A percentile compares a stretch with the other conserved stretches of the same genome.
These are phyloP conservation scores for Luffa aegyptiaca DNA, from an alignment of 306 rosid species.

Conservation along the genomic window DNA sequence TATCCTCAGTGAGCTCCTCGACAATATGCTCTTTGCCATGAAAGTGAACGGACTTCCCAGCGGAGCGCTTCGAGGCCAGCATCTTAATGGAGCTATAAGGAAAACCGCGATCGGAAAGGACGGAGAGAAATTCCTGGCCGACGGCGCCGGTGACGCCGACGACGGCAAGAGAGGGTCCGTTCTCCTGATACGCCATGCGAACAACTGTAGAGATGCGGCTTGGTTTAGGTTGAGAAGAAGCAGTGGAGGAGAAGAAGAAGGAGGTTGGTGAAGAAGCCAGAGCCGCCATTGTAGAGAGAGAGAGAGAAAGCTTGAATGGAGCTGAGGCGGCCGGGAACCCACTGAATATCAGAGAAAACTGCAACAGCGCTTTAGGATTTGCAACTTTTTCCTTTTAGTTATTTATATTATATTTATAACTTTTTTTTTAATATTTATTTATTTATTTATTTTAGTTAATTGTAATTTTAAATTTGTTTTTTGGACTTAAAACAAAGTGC, in stretches of 20 bases:
- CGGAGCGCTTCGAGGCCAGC: slow-evolving; percentile 91
- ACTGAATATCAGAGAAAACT: background rate
- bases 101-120: slow-evolving; percentile 83
- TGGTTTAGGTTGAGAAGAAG: slow-evolving; percentile 3
- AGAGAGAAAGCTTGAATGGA: slow-evolving; percentile 19
- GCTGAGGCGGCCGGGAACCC: background rate
- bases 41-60: slow-evolving; percentile 52
- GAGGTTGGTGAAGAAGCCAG: slow-evolving; percentile 2
- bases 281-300: slow-evolving; percentile 25
- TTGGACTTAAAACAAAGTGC: too few relatives aligned
- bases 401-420: background rate
- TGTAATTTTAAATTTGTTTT: too few relatives aligned
- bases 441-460: too few relatives aligned
- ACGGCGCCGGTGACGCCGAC: slow-evolving; percentile 99
- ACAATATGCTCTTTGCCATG: slow-evolving; percentile 47
- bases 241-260: slow-evolving; percentile 19
- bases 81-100: slow-evolving; percentile 92
- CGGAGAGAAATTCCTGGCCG: slow-evolving; percentile 93
- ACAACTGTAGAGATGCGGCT: slow-evolving; percentile 21
- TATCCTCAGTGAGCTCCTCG: slow-evolving; percentile 75
- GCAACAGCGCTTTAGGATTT: background rate
- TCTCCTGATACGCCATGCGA: slow-evolving; percentile 65
- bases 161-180: slow-evolving; percentile 71
- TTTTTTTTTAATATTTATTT: background rate
- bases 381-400: background rate